Percentiles rank a stretch among this genome's conserved stretches.
Conservation (phyloP, 345 rosid species). For the Ceriops zippeliana region DNA sequence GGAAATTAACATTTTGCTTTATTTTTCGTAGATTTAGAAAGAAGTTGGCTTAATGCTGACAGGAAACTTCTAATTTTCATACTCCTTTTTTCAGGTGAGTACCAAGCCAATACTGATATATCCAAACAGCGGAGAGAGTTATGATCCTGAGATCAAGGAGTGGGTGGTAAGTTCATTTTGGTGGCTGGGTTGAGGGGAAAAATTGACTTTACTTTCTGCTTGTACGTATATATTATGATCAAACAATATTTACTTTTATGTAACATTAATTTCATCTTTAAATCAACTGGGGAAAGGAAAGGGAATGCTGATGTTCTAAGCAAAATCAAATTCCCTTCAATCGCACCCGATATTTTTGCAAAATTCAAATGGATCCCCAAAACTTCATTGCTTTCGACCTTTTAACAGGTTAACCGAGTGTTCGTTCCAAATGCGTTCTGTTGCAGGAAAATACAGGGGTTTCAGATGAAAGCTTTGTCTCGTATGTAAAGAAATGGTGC, state of each 20-base stretch:
- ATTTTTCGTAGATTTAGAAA: not conserved
- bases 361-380: not conserved
- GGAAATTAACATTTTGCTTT: not conserved
- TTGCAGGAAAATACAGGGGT: constrained; percentile 74
- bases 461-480: constrained; percentile 64
- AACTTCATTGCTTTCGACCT: not conserved
- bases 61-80: not conserved
- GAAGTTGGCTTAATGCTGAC: not conserved
- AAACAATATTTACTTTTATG: no score
- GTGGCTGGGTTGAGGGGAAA: no score
- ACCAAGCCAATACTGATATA: constrained; percentile 66
- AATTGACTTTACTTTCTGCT: no score
- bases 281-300: not conserved
- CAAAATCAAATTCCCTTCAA: not conserved
- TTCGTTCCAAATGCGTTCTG: not conserved
- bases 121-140: constrained; percentile 79
- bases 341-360: not conserved
- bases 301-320: not conserved
- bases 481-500: constrained; percentile 62
- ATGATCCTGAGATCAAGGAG: constrained; percentile 55
- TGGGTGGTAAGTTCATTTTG: constrained; percentile 65
- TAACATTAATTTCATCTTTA: not conserved
- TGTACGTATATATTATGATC: no score
- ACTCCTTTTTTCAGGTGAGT: constrained; percentile 47
- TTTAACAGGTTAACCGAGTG: not conserved